Evolutionary conservation across 768 basidiomycete species (phyloP), one percentile per base, ranked within the genome.

Genomic region (Hericium coralloides): DNA sequence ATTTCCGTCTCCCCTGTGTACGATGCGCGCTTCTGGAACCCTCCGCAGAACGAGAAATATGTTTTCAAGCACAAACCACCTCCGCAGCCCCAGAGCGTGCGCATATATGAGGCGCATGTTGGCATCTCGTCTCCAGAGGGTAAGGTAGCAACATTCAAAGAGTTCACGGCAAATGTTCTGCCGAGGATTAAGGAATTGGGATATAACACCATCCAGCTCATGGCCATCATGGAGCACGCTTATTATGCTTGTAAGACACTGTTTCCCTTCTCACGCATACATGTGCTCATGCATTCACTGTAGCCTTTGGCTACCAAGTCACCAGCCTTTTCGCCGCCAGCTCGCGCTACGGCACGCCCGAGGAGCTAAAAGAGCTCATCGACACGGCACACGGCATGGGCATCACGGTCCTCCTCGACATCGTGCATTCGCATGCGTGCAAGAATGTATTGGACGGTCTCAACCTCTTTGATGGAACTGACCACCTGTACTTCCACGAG

Each of bases 11-110:
- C 97, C 17, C 90, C 93, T 14, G 80, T 90, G 6, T 99, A 95
- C 69, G 97, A 99, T 59, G 91, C 92, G 18, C 85, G 92, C n/a
- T 97, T 99, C 73, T 99, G 97, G 97, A 98, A 98, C 69, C 97
- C 97, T 1, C 85, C 92, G 18, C 66, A 74, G 41, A 73, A 78
- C 23, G 74, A 90, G 60, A 74, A 67, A 50, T 97, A 98, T 74
- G 74, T 76, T 26, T 95, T 95, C 75, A 95, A 92, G 68, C 77
- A 98, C 68, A 58, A 79, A 48, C 77, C 81, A 10, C 92, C 91
- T 12, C 76, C 80, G 0, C 81, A 83, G 58, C 85, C 87, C 12
- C 73, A 73, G 17, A 78, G 84, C 38, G 68, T 84, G 47, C 85
- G 86, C 61, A 94, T 99, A 58, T 99, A 99, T 67, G 97, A 99